Evolutionary conservation across 2,329 filamentous ascomycete genomes (phyloP).

Genomic region (Aquanectria penicillioides): DNA sequence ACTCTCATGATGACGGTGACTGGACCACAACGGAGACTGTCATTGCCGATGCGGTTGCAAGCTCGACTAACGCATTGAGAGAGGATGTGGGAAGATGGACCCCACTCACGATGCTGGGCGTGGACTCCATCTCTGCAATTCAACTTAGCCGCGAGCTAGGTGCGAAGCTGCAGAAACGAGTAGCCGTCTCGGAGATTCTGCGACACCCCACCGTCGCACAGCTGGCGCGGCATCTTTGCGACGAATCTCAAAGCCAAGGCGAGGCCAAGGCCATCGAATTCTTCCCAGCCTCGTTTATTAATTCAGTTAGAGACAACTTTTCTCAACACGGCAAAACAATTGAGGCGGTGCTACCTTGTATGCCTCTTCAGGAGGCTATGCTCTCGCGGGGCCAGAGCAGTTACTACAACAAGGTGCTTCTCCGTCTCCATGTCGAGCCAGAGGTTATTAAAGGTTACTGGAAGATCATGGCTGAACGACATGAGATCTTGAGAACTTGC

Average conservation of each 20-base stretch:
- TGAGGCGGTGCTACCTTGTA: constrained; percentile 77
- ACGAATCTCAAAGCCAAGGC: background rate
- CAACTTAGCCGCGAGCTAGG: constrained; percentile 69
- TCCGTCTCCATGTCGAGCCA: constrained; percentile 65
- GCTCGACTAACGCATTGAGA: constrained; percentile 56
- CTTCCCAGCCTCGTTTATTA: constrained; percentile 42
- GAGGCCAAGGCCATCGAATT: constrained; percentile 11
- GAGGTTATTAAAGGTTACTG: constrained; percentile 67
- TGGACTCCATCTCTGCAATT: constrained; percentile 88
- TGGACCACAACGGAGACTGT: constrained; percentile 66
- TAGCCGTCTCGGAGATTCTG: constrained; percentile 77
- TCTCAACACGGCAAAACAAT: constrained; percentile 48
- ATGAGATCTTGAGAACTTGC: constrained; percentile 81
- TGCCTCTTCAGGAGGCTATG: constrained; percentile 90
- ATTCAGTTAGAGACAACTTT: constrained; percentile 46
- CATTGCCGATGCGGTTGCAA: constrained; percentile 65
- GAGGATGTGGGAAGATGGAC: constrained; percentile 68
- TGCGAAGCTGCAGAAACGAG: constrained; percentile 51
- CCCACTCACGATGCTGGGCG: constrained; percentile 79
- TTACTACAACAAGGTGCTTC: constrained; percentile 79
- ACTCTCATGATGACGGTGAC: constrained; percentile 45
- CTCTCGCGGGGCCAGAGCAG: constrained; percentile 63
- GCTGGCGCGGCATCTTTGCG: constrained; percentile 55
- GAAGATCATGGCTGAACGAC: constrained; percentile 69
- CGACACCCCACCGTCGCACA: constrained; percentile 72